Evolutionary conservation across 2,329 filamentous ascomycete genomes (phyloP).

Genomic region (Neopestalotiopsis sp.): DNA sequence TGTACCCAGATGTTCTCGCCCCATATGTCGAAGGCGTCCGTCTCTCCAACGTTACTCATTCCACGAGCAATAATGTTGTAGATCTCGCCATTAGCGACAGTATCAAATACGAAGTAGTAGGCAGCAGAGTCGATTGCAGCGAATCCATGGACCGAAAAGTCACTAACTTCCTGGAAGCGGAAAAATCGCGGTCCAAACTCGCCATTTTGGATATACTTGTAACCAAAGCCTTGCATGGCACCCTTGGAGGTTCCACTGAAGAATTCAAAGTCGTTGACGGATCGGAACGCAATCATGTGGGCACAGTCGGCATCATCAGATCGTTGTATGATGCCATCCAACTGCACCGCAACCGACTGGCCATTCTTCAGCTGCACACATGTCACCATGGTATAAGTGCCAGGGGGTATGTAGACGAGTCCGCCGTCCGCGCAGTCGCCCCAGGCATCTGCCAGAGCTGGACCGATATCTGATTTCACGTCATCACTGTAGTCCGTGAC

Average conservation of each 20-base stretch:
- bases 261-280: neutral
- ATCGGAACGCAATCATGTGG: neutral
- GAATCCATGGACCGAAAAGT: conserved; percentile 13
- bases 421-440: neutral
- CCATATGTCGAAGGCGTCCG: conserved; percentile 63
- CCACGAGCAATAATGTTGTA: conserved; percentile 62
- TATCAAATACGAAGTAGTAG: neutral
- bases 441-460: neutral
- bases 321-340: conserved; percentile 1
- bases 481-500: conserved; percentile 3
- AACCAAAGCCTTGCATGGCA: neutral
- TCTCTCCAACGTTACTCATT: conserved; percentile 50
- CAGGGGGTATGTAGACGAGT: conserved; percentile 6
- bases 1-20: conserved; percentile 62
- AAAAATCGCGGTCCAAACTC: neutral
- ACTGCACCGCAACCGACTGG: neutral
- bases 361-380: neutral
- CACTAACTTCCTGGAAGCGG: neutral
- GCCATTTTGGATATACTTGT: neutral
- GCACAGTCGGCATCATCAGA: neutral
- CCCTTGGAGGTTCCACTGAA: conserved; percentile 6
- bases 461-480: neutral
- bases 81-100: conserved; percentile 47
- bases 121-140: neutral
- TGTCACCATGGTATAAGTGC: neutral